A percentile compares a stretch with the other conserved stretches of the same genome.
These are phyloP conservation scores for Arthrobotrys iridis DNA, from an alignment of 2,329 filamentous ascomycete genomes.

Conservation along the genomic window DNA sequence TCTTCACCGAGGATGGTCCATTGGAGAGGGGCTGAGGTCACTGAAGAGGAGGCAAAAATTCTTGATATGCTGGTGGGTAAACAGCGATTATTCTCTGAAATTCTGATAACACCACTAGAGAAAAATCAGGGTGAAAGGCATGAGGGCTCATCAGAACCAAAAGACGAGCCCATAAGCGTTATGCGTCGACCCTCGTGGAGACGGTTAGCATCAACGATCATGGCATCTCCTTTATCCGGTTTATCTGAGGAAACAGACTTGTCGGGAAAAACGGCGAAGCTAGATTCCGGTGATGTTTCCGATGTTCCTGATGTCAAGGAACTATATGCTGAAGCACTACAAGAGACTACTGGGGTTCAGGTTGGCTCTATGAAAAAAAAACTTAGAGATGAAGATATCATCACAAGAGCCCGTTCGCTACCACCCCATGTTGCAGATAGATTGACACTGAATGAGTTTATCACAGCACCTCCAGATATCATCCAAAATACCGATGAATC, in stretches of 20 bases:
- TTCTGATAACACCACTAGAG: slow-evolving; percentile 31
- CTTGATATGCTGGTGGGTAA: slow-evolving; percentile 48
- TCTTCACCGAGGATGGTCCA: slow-evolving; percentile 34
- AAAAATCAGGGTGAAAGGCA: slow-evolving; percentile 9
- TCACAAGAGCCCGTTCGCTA: not conserved
- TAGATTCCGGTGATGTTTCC: not conserved
- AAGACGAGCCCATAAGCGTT: slow-evolving; percentile 21
- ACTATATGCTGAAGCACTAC: slow-evolving; percentile 43
- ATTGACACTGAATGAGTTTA: slow-evolving; percentile 28
- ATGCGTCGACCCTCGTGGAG: slow-evolving; percentile 46
- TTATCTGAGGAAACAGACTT: slow-evolving; percentile 35
- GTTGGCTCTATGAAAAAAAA: slow-evolving; percentile 24
- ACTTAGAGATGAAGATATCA: slow-evolving; percentile 2
- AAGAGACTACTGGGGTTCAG: slow-evolving; percentile 31
- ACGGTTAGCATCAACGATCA: slow-evolving; percentile 44
- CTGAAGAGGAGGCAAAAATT: slow-evolving; percentile 47
- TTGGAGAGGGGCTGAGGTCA: slow-evolving; percentile 45
- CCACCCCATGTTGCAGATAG: slow-evolving; percentile 18
- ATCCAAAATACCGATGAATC: not conserved
- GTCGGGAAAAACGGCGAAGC: slow-evolving; percentile 14
- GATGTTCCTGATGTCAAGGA: slow-evolving; percentile 21
- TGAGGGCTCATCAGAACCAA: slow-evolving; percentile 14
- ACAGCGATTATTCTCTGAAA: slow-evolving; percentile 43
- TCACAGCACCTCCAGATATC: slow-evolving; percentile 30
- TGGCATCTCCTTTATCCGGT: slow-evolving; percentile 32